phyloP scores from a whole-genome alignment of 108 stramenopile genomes.

The Discostella pseudostelligera region DNA sequence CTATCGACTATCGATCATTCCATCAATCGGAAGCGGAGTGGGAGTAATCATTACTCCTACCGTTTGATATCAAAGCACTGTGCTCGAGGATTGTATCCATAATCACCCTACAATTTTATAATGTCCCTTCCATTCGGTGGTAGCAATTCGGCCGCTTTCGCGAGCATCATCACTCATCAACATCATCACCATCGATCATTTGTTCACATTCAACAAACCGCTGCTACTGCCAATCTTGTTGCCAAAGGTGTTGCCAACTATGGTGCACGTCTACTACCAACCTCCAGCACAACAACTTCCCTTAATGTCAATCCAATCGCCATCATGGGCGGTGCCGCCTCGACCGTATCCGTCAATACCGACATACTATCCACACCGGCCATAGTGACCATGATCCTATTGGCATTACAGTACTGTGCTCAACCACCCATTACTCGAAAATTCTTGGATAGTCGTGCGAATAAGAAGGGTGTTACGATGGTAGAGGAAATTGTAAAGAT shows the following conservation, averaged over 20 bases:
- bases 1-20: no score
- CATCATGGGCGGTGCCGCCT: slow-evolving; percentile 26
- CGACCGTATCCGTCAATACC: slow-evolving; percentile 17
- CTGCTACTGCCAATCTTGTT: background rate
- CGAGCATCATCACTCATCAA: slow-evolving; percentile 7
- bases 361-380: slow-evolving; percentile 50
- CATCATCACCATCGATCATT: slow-evolving; percentile 1
- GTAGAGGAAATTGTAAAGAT: slow-evolving; percentile 68
- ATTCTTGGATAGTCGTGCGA: slow-evolving; percentile 55
- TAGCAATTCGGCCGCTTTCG: slow-evolving; percentile 20
- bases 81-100: no score
- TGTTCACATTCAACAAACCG: background rate
- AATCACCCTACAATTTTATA: background rate
- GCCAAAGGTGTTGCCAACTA: background rate
- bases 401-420: slow-evolving; percentile 84
- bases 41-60: no score
- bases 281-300: background rate
- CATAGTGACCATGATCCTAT: slow-evolving; percentile 59
- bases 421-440: slow-evolving; percentile 74
- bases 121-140: slow-evolving; percentile 10
- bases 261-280: background rate
- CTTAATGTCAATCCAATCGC: slow-evolving; percentile 17
- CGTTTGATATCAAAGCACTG: no score
- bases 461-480: slow-evolving; percentile 66
- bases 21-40: no score